phyloP scores from a whole-genome alignment of 805 yeast species.

The Yarrowia sp. region DNA sequence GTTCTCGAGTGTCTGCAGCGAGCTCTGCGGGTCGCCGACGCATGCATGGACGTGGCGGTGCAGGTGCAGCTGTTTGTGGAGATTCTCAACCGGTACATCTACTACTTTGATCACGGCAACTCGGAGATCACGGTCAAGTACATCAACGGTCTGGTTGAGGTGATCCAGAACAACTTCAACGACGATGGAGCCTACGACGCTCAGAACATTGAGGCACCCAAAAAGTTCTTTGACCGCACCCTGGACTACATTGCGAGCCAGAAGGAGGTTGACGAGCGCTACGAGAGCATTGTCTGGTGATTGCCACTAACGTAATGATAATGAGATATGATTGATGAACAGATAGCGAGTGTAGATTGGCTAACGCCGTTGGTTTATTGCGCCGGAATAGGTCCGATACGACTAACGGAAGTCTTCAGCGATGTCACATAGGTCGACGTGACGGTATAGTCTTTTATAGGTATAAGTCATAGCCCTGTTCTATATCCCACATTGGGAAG shows the following conservation, averaged over 20 bases:
- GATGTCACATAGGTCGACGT: no score
- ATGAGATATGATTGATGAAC: slow-evolving; percentile 25
- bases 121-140: slow-evolving; percentile 65
- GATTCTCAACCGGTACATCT: slow-evolving; percentile 79
- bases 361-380: neutral
- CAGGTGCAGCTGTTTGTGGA: slow-evolving; percentile 85
- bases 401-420: no score
- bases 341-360: neutral
- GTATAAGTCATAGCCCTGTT: neutral
- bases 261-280: slow-evolving; percentile 66
- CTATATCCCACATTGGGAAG: neutral
- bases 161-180: slow-evolving; percentile 50
- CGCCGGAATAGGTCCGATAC: no score
- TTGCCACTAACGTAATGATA: slow-evolving; percentile 21
- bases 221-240: slow-evolving; percentile 66
- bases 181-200: slow-evolving; percentile 32
- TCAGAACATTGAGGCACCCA: slow-evolving; percentile 41
- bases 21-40: slow-evolving; percentile 85
- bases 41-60: slow-evolving; percentile 77
- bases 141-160: slow-evolving; percentile 80
- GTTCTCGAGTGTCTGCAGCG: slow-evolving; percentile 90
- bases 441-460: neutral
- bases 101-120: slow-evolving; percentile 81
- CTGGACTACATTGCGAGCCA: slow-evolving; percentile 68
- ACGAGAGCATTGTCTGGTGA: slow-evolving; percentile 48